Evolutionary conservation across 768 basidiomycete genomes (phyloP).

Genomic region (Cystobasidiopsis lactophilus): DNA sequence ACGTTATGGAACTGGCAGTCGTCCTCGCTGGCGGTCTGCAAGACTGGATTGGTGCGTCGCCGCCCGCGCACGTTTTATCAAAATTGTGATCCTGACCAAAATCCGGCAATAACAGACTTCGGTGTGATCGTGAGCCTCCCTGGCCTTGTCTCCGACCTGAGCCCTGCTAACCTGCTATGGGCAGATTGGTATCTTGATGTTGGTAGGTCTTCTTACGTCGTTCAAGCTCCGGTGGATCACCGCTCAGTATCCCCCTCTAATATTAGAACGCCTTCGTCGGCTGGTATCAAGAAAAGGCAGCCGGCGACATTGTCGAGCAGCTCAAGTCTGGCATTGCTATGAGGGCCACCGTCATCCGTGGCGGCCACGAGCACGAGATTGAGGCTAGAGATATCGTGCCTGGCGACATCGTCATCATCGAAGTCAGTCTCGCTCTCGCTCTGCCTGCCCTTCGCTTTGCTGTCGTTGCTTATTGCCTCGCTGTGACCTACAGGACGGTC

Average conservation of each 20-base stretch:
- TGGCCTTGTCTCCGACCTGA: neutral
- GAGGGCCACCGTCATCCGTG: conserved; percentile 27
- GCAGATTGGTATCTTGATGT: conserved; percentile 27
- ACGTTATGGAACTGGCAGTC: conserved; percentile 33
- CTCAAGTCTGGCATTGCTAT: conserved; percentile 33
- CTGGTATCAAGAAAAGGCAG: conserved; percentile 34
- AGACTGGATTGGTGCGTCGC: conserved; percentile 28
- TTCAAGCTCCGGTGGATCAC: too few relatives aligned
- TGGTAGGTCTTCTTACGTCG: conserved; percentile 9
- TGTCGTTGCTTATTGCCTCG: neutral
- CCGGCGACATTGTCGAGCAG: conserved; percentile 32
- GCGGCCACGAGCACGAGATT: conserved; percentile 29
- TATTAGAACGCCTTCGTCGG: conserved; percentile 29
- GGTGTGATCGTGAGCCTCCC: conserved; percentile 29
- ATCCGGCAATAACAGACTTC: conserved; percentile 20
- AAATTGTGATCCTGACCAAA: neutral
- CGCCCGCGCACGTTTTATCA: neutral
- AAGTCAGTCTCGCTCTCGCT: neutral
- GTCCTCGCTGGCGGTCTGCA: conserved; percentile 30
- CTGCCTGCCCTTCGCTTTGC: neutral
- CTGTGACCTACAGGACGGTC: conserved; percentile 24
- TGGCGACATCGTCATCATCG: conserved; percentile 27
- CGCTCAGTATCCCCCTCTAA: neutral
- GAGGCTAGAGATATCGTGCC: conserved; percentile 31
- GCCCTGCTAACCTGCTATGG: neutral